Conservation (phyloP, 2,329 filamentous ascomycete genomes). For the Zalaria sp. region DNA sequence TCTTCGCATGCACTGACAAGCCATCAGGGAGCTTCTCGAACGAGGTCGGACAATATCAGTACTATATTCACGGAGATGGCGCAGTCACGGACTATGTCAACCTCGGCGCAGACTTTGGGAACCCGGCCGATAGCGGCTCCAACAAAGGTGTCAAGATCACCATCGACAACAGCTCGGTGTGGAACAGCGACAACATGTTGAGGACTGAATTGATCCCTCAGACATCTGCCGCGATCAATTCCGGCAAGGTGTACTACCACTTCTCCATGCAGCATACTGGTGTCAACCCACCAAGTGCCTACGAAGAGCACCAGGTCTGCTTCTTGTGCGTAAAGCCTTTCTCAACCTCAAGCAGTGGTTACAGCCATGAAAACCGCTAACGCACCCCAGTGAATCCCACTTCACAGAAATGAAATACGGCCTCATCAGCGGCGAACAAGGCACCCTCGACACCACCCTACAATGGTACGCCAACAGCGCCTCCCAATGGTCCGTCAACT, state of each 20-base stretch:
- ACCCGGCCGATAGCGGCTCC: constrained; percentile 47
- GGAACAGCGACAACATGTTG: constrained; percentile 60
- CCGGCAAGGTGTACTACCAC: constrained; percentile 58
- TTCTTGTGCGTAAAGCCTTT: constrained; percentile 26
- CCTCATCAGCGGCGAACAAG: constrained; percentile 37
- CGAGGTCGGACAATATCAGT: constrained; percentile 57
- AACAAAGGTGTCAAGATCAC: constrained; percentile 55
- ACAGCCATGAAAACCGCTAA: background rate
- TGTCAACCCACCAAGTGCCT: constrained; percentile 45
- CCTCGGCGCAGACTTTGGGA: constrained; percentile 46
- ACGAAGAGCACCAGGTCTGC: constrained; percentile 52
- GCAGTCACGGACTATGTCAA: constrained; percentile 46
- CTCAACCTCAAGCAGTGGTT: background rate
- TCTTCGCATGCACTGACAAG: background rate
- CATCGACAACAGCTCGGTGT: constrained; percentile 49
- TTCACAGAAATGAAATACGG: constrained; percentile 65
- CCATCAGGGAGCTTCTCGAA: constrained; percentile 47
- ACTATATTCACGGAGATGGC: constrained; percentile 57
- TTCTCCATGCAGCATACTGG: constrained; percentile 50
- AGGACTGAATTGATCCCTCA: constrained; percentile 62
- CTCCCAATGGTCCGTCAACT: constrained; percentile 48
- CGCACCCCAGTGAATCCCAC: constrained; percentile 39
- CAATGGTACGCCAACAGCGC: constrained; percentile 50
- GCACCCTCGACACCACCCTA: constrained; percentile 39
- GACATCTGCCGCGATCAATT: constrained; percentile 49